Evolutionary conservation across 306 rosid species (phyloP), one percentile per base, ranked within the genome.

Genomic region (Oxytropis ochrocephala): DNA sequence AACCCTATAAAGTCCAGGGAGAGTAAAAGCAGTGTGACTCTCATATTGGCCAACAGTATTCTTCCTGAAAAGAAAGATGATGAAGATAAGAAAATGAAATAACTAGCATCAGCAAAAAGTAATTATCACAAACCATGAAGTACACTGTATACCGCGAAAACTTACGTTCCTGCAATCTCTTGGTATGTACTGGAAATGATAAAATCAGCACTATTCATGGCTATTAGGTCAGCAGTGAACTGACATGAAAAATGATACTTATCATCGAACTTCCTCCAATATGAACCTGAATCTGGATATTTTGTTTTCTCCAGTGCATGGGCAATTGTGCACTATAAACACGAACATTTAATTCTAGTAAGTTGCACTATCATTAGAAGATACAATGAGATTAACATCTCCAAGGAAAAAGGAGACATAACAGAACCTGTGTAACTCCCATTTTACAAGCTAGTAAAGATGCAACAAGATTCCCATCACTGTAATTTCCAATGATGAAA

Each of bases 151-250:
- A 36, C 32, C 27, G 59, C 8, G 35, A 74, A 24, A 57, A 80
- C 97, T 67, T 88, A 82, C 91, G 96, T 79, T 81, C 98, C 97
- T 8, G 98, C 97, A 80, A 93, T 93, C 90, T 93, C 97, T 73
- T 93, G 98, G 78, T 86, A 93, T 58, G 98, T 90, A 75, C 97
- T 58, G 50, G 97, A 84, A 83, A 91, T 86, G 76, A 91, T 91
- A 67, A 91, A 91, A 79, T 88, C 95, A 63, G 95, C 97, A 74
- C 44, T 70, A 53, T 86, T 91, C 95, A 91, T 91, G 78, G 97
- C 92, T 50, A 88, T 75, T 30, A 91, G 69, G n/a, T n/a, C n/a
- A n/a, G n/a, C n/a, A n/a, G n/a, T n/a, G n/a, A n/a, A n/a, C n/a
- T n/a, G n/a, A n/a, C 90, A 83, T 61, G 90, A 86, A 78, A 91